Percentiles rank a stretch among this genome's conserved stretches.
Conservation (phyloP, 345 rosid species). For the Camelina sativa region DNA sequence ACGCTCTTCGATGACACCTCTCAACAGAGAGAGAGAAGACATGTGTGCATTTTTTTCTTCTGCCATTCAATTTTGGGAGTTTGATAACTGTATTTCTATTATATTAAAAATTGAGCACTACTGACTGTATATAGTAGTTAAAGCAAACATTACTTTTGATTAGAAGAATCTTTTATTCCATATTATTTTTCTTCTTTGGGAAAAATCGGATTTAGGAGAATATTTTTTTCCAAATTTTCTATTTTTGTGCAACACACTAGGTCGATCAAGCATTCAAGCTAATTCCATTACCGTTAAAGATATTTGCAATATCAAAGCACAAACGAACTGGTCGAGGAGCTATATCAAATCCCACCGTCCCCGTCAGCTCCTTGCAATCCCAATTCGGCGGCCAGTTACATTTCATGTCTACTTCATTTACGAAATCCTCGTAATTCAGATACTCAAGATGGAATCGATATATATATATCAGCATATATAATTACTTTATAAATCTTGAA, state of each 20-base stretch:
- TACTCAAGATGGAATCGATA: neutral
- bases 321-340: neutral
- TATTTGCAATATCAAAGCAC: neutral
- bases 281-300: neutral
- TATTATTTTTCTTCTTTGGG: neutral
- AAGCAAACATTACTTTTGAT: neutral
- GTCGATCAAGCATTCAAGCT: neutral
- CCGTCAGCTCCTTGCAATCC: neutral
- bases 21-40: neutral
- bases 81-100: neutral
- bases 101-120: neutral
- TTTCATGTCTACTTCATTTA: neutral
- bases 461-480: no score
- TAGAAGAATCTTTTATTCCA: neutral
- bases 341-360: no score
- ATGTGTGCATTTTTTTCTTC: slow-evolving; percentile 16
- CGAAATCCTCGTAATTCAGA: neutral
- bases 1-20: slow-evolving; percentile 47
- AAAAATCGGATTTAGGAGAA: neutral
- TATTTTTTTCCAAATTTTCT: neutral
- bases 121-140: neutral
- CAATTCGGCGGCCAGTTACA: neutral
- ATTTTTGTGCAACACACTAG: neutral
- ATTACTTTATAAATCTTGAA: no score
- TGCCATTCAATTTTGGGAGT: slow-evolving; percentile 5